Evolutionary conservation across 2,329 filamentous ascomycete genomes (phyloP).

Genomic region (Mycocentrospora acerina): DNA sequence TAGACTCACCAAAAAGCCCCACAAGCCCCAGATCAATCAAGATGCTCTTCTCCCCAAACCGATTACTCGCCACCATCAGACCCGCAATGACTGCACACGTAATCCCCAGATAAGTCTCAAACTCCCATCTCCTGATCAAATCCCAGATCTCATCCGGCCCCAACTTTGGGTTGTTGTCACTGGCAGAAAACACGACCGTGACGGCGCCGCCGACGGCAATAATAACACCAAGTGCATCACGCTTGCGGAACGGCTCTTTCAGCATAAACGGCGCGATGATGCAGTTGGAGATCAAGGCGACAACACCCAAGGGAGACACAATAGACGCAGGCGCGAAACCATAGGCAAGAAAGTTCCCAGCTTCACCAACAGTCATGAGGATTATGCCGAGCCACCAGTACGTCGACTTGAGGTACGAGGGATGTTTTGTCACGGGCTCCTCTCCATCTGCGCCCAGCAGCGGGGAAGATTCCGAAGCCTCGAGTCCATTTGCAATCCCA

Average conservation of each 20-base stretch:
- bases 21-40: slow-evolving; percentile 92
- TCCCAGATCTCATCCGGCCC: slow-evolving; percentile 88
- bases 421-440: slow-evolving; percentile 50
- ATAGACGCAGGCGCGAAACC: slow-evolving; percentile 97
- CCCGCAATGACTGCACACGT: slow-evolving; percentile 71
- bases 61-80: slow-evolving; percentile 79
- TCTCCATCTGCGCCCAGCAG: slow-evolving; percentile 11
- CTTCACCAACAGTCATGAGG: slow-evolving; percentile 89
- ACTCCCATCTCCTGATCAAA: slow-evolving; percentile 83
- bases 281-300: slow-evolving; percentile 94
- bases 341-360: slow-evolving; percentile 95
- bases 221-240: slow-evolving; percentile 85
- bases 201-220: slow-evolving; percentile 86
- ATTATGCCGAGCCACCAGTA: slow-evolving; percentile 97
- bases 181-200: slow-evolving; percentile 88
- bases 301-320: slow-evolving; percentile 94
- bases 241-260: slow-evolving; percentile 81
- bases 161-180: slow-evolving; percentile 83
- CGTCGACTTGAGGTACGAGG: slow-evolving; percentile 82
- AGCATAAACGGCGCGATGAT: slow-evolving; percentile 93
- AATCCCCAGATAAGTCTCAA: slow-evolving; percentile 84
- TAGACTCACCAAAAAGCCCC: slow-evolving; percentile 76
- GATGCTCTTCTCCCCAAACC: slow-evolving; percentile 82
- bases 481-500: neutral
- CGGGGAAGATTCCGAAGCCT: slow-evolving; percentile 5